Evolutionary conservation across 2,329 filamentous ascomycete genomes (phyloP).

Genomic region (Paracamarosporium sp.): DNA sequence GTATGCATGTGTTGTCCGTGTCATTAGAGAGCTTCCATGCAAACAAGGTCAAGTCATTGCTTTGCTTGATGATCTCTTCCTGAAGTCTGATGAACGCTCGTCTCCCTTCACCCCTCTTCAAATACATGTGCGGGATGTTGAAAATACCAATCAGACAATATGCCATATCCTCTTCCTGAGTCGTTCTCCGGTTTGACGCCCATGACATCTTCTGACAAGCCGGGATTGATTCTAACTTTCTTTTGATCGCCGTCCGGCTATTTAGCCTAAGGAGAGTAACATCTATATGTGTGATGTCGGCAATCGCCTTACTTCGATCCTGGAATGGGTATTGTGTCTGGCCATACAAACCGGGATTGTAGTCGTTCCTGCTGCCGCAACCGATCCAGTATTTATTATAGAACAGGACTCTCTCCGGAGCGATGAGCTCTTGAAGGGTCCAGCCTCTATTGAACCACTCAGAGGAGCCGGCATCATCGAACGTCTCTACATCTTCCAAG

Average conservation of each 20-base stretch:
- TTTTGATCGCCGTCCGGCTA: background rate
- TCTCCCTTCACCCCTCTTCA: constrained; percentile 22
- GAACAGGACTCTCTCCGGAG: constrained; percentile 11
- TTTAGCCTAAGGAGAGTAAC: background rate
- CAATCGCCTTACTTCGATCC: background rate
- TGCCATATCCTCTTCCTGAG: constrained; percentile 24
- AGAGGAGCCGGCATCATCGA: background rate
- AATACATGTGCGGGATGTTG: constrained; percentile 21
- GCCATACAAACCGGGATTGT: background rate
- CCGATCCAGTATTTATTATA: background rate
- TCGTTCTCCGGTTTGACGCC: constrained; percentile 24
- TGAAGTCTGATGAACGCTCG: constrained; percentile 18
- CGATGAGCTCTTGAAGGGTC: constrained; percentile 25
- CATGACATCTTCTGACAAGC: constrained; percentile 22
- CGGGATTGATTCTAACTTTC: background rate
- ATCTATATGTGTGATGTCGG: background rate
- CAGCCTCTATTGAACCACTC: constrained; percentile 20
- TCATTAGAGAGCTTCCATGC: background rate
- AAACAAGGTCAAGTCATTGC: constrained; percentile 8
- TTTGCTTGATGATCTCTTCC: constrained; percentile 15
- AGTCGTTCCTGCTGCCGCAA: background rate
- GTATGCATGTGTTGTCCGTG: background rate
- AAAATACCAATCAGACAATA: constrained; percentile 34
- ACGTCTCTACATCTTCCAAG: constrained; percentile 4
- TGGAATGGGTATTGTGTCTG: background rate